Evolutionary conservation across 495 filamentous ascomycete species (phyloP), one percentile per base, ranked within the genome.

Genomic region (Penicillium lividum): DNA sequence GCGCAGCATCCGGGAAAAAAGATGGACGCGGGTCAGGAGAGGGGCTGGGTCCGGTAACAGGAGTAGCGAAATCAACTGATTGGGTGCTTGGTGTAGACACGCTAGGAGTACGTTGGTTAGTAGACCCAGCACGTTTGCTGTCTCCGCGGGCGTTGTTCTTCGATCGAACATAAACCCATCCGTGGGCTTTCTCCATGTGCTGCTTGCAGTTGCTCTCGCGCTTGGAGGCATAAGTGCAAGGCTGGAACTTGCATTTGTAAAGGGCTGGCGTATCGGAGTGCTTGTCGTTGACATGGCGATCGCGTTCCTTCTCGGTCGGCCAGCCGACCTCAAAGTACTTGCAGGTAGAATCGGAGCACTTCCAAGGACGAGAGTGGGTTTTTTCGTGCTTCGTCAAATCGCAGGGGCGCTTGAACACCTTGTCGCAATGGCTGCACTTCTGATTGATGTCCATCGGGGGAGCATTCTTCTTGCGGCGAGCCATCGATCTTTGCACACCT

Each of bases 171-270:
- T 98, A 98, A 4, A 80, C 78, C 86, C 91, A 98, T 44, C 86
- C 86, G 66, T 98, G 94, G 0, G 92, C 87, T 72, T 98, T 98
- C 77, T 98, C 94, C 94, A 98, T 98, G 74, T 98, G 94, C 73
- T 98, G 94, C 73, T 98, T 98, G 84, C 92, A 96, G 75, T 98
- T 98, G 71, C 89, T 94, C 77, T 96, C 89, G 29, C 94, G 88
- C 80, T 97, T 97, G 44, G 92, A 96, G 65, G 90, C 86, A 75
- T 98, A 98, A 0, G 89, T 84, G 82, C 94, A 98, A 18, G 89
- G 89, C 59, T 84, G 77, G 73, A 84, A 97, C n/a, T 83, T 73
- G 76, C 94, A 98, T 66, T 87, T 83, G 72, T 82, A 96, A 76
- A 92, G 80, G 13, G 82, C 75, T 4, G 94, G 91, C 33, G 81